Percentiles rank a stretch among this genome's conserved stretches.
These are phyloP conservation scores for Reutealis trisperma DNA, from an alignment of 345 rosid genomes.

Conservation along the genomic window DNA sequence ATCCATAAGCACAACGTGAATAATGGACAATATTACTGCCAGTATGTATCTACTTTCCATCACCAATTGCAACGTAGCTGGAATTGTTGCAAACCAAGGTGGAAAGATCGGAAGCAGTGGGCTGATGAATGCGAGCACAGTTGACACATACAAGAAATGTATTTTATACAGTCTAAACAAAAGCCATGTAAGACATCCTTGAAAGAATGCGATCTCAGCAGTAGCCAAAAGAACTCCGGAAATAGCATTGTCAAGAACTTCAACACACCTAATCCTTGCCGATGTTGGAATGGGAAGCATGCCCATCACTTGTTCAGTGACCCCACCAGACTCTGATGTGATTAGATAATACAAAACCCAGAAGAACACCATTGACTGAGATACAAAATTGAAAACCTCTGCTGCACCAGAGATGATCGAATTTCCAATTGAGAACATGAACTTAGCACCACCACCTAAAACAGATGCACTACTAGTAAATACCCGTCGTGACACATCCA, in stretches of 20 bases:
- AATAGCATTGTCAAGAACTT: conserved; percentile 81
- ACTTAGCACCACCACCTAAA: conserved; percentile 70
- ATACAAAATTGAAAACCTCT: conserved; percentile 85
- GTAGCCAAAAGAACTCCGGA: conserved; percentile 94
- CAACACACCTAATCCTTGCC: conserved; percentile 69
- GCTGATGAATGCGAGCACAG: conserved; percentile 75
- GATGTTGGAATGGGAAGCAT: conserved; percentile 77
- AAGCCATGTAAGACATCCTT: conserved; percentile 96
- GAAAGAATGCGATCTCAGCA: conserved; percentile 86
- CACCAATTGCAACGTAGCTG: conserved; percentile 68
- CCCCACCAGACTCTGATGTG: conserved; percentile 94
- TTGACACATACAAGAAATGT: conserved; percentile 86
- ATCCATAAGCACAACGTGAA: conserved; percentile 77
- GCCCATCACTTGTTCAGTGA: conserved; percentile 83
- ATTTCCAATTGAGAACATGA: conserved; percentile 62
- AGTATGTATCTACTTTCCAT: conserved; percentile 73
- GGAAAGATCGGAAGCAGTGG: conserved; percentile 84
- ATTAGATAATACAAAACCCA: conserved; percentile 85
- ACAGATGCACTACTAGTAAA: conserved; percentile 74
- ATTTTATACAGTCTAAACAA: conserved; percentile 75
- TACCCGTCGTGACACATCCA: conserved; percentile 71
- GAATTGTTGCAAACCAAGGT: conserved; percentile 84
- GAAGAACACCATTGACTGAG: conserved; percentile 79
- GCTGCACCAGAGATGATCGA: conserved; percentile 85
- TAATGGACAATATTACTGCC: conserved; percentile 56